Conservation (phyloP, 1,284 basidiomycete genomes). For the Apiotrichum akiyoshidainum region DNA sequence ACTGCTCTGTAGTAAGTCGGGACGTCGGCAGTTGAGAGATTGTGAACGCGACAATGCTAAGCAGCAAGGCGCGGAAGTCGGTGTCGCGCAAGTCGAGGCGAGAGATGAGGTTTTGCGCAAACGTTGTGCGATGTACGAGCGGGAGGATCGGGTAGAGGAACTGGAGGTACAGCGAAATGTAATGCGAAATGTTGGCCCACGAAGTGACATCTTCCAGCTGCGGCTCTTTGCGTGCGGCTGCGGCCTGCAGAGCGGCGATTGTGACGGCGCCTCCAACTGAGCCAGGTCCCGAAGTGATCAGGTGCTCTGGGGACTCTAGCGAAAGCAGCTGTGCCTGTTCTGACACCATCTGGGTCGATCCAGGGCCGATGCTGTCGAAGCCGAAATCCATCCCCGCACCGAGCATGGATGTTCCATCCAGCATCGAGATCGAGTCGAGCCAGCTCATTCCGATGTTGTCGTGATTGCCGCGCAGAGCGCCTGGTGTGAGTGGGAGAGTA, state of each 20-base stretch:
- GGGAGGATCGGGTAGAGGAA: constrained; percentile 48
- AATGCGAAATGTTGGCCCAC: constrained; percentile 48
- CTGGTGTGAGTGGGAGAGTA: constrained; percentile 22
- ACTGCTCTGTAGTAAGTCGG: constrained; percentile 43
- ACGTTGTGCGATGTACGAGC: constrained; percentile 50
- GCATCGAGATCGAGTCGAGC: constrained; percentile 22
- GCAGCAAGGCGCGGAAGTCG: constrained; percentile 47
- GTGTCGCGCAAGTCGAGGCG: constrained; percentile 44
- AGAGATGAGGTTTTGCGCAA: constrained; percentile 45
- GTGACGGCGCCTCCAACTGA: not conserved
- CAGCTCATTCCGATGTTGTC: constrained; percentile 23
- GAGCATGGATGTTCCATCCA: constrained; percentile 16
- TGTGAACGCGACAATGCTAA: constrained; percentile 49
- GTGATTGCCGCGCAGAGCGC: constrained; percentile 9
- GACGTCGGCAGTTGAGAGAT: constrained; percentile 48
- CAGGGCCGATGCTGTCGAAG: constrained; percentile 13
- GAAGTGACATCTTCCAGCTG: constrained; percentile 47
- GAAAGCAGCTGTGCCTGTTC: constrained; percentile 44
- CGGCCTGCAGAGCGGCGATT: not conserved
- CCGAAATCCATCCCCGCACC: constrained; percentile 11
- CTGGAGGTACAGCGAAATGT: constrained; percentile 47
- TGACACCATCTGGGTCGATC: constrained; percentile 21
- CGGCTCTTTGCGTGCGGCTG: constrained; percentile 22
- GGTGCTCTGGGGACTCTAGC: constrained; percentile 35
- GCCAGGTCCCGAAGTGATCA: constrained; percentile 5